Percentiles rank a stretch among this genome's conserved stretches.
Conservation (phyloP, 441 rosid species). For the Brassica hybrid region DNA sequence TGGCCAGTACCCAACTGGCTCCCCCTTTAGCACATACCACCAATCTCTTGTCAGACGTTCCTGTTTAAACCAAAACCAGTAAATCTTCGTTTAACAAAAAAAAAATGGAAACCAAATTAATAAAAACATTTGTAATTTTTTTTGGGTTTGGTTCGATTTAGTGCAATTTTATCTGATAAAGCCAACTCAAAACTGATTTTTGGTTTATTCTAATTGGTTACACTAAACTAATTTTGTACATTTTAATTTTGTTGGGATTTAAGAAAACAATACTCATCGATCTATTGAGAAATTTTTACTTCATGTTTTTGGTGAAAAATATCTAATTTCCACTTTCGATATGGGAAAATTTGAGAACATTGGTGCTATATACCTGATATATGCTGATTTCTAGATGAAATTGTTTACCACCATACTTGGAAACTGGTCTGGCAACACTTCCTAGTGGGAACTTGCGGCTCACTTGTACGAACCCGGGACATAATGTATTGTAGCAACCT, state of each 20-base stretch:
- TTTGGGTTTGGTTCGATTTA: neutral
- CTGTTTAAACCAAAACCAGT: conserved; percentile 12
- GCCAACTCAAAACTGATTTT: neutral
- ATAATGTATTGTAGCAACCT: conserved; percentile 26
- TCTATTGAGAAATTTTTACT: neutral
- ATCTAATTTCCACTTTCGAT: neutral
- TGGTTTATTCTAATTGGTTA: conserved; percentile 1
- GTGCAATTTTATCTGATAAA: neutral
- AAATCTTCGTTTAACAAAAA: neutral
- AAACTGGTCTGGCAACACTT: conserved; percentile 6
- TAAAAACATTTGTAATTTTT: neutral
- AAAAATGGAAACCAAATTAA: neutral
- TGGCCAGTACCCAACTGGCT: conserved; percentile 33
- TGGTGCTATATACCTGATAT: conserved; percentile 12
- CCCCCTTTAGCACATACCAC: conserved; percentile 7
- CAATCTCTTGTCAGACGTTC: neutral
- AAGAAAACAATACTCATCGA: neutral
- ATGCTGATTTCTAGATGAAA: conserved; percentile 14
- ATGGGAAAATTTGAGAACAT: neutral
- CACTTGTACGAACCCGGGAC: conserved; percentile 34
- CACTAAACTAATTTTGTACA: neutral
- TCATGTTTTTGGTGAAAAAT: neutral
- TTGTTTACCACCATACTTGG: conserved; percentile 27
- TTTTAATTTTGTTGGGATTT: neutral
- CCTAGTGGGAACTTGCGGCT: conserved; percentile 28